Evolutionary conservation across 2,329 filamentous ascomycete species (phyloP), one percentile per base, ranked within the genome.

Genomic region (Alternaria sp.): DNA sequence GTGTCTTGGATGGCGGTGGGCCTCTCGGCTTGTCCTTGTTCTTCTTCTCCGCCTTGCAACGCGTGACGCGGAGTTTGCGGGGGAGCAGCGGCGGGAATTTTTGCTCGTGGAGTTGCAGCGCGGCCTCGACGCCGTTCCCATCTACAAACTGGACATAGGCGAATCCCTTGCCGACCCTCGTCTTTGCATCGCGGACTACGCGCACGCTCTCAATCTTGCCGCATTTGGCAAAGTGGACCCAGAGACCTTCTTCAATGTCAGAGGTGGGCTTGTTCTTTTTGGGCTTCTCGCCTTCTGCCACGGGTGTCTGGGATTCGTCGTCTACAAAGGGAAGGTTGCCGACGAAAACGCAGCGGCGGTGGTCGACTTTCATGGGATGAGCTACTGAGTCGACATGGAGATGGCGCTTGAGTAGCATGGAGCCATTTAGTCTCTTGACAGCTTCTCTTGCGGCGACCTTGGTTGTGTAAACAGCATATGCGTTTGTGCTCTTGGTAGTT

Each of bases 71-170:
- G 33, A 99, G 83, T 66, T 89, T 86, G 44, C 95, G 88, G 9
- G 94, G 94, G n/a, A 98, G 87, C 86, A 97, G 89, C 17, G 94
- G 94, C 14, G 94, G 93, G 72, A 93, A 98, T 70, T 91, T 95
- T 82, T 98, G 96, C 62, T 88, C 93, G 75, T 97, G 86, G 61
- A 94, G 86, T 37, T 96, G 85, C 11, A 99, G 84, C 2, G 95
- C 95, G n/a, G 90, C 86, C 78, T 99, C 95, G 44, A 99, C 94
- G 42, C 89, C 84, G 70, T 96, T 97, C 62, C 84, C 87, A 70
- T 98, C 92, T 82, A 89, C 69, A 36, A 99, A 99, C 74, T 99
- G 95, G 14, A 99, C 94, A 72, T 99, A 99, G 62, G 96, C 96
- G 73, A 99, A 92, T 4, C 95, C 95, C 77, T 99, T 99, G 71